Evolutionary conservation across 1,284 basidiomycete genomes (phyloP), one percentile per base, ranked within the genome.

Genomic region (Laetiporus sulphureus): DNA sequence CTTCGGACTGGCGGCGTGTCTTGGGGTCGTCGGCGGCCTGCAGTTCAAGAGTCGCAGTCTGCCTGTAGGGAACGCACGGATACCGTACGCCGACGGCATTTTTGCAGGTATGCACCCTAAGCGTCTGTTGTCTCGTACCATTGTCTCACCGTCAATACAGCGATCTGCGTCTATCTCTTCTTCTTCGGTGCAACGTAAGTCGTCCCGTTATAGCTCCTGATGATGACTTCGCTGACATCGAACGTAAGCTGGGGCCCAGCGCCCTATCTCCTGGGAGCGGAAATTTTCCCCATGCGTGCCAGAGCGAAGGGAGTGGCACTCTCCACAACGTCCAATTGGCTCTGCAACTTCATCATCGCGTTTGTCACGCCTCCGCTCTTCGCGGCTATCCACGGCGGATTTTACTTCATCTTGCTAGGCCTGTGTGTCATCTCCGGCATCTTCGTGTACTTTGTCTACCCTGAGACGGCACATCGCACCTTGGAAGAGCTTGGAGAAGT

Each of bases 261-360:
- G 31, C 77, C 77, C 3, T 85, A 79, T 74, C 61, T 77, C 6
- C 62, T 78, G 15, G 68, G 71, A 13, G 72, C 73, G 2, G 77
- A 79, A 52, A 73, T 84, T 47, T 85, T 82, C 64, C 80, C 82
- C 15, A 66, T 81, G 44, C 76, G 78, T 19, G 77, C 79, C 23
- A 72, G 81, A 47, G 73, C 80, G 23, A 79, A 79, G 51, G 80
- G 81, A 55, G 77, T 83, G 64, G 77, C 76, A 15, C 62, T 84
- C 36, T 77, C 78, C 19, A 77, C 77, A 20, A 66, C 71, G 31
- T 69, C 71, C 38, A 81, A 83, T 63, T 80, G 64, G 71, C 52
- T 77, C 47, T 72, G 65, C 54, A 77, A 76, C 58, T 77, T 75
- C 50, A 54, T 73, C 55, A 60, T 76, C 48, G 73, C 73, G 1